Base-by-base conservation (phyloP, 2,329 filamentous ascomycete species). In the Colletotrichum sp. region DNA sequence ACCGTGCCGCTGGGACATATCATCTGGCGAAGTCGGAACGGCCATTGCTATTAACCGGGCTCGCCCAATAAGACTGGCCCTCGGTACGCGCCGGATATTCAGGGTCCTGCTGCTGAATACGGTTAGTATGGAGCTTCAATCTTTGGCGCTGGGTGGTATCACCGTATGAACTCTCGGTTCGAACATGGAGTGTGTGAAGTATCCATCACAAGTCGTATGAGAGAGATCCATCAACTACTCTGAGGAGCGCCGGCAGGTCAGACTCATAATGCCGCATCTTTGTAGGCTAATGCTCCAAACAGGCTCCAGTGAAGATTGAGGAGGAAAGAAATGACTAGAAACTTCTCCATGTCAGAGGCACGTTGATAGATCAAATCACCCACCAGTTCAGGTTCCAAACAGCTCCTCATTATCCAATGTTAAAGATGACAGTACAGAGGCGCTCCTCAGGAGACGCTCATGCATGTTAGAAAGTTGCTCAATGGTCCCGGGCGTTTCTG, bases 21-120 rank as follows among this genome's bases (percentile, higher is more conserved):
- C 6, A 28, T 16, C 24, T 26, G 13, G 55, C 24, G 21, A 59
- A 28, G 26, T 24, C 21, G 21, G 21, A 28, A 28, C 26, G 3
- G 8, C 12, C n/a, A n/a, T 21, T 63, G 34, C 34, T 39, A 57
- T 68, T 68, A 68, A 30, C 60, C 26, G 68, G 60, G 21, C 24
- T 24, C n/a, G 18, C 26, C 62, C 52, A 60, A 49, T 60, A 24
- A 64, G 36, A 26, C 21, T 13, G 24, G n/a, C 3, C 16, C 32
- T 74, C 71, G 57, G 71, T 32, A 26, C 39, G 21, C 9, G 21
- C 66, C 66, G 66, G 66, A 70, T 74, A 70, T 64, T 59, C 66
- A 74, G 71, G 60, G 52, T 24, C 36, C 34, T 36, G 5, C 18
- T 18, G 8, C 8, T 13, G n/a, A 16, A 52, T 49, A 16, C n/a